Base-by-base conservation (phyloP, 345 rosid species). In the Linum trigynum region DNA sequence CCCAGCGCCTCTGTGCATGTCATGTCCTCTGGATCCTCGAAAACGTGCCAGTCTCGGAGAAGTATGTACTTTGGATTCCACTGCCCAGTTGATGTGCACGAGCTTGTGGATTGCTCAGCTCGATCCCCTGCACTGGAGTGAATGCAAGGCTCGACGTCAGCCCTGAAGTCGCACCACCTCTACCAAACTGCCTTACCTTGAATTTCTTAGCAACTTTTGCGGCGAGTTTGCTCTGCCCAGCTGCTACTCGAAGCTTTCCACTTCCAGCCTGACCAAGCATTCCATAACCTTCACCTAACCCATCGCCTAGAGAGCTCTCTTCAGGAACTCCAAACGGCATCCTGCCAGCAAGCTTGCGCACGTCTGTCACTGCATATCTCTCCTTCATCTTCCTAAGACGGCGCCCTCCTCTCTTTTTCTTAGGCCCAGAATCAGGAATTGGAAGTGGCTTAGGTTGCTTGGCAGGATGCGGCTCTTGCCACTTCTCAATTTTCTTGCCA, bases 261-360 rank as follows among this genome's bases (percentile, higher is more conserved):
- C 85, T 94, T 70, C 99, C 96, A n/a, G 99, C 99, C 68, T 94
- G 97, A 58, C 99, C 97, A 72, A 94, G 97, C 99, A 94, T 91
- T 59, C 99, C 99, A 81, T 86, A 91, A 36, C 97, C 97, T 76
- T 94, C 97, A 9, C 99, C 99, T 65, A 94, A 77, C 5, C 97
- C 96, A 82, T 91, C 99, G 79, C 96, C 97, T 63, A 94, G 80
- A 32, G 99, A 94, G 68, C 97, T 90, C 82, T 94, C 97, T 81
- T 94, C 96, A 35, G 97, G 97, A 51, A 88, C 73, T 66, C 99
- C 97, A 75, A 94, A 94, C 40, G 83, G 90, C 99, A 94, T 94
- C 76, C 97, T 88, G 68, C 88, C 90, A 65, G 99, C 99, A 59
- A 91, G 81, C 79, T 94, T 94, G 75, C 99, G 84, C 91, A 89